Conservation (phyloP, 2,329 filamentous ascomycete genomes). For the Nemania diffusa region DNA sequence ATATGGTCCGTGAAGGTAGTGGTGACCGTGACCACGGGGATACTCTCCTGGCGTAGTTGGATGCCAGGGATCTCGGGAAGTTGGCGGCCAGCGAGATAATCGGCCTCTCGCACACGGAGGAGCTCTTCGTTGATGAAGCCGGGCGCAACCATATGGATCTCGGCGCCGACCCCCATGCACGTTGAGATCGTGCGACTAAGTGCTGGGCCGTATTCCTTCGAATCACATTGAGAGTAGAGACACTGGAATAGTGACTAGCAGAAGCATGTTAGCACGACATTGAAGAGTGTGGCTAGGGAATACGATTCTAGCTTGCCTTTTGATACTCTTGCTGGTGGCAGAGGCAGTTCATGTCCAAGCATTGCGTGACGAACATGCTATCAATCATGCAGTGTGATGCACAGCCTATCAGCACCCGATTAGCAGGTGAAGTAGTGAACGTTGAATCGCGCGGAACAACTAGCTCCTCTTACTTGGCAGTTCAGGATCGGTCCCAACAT, state of each 20-base stretch:
- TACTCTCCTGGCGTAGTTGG: slow-evolving; percentile 45
- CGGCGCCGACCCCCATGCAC: slow-evolving; percentile 46
- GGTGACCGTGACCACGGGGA: slow-evolving; percentile 38
- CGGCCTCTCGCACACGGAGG: slow-evolving; percentile 45
- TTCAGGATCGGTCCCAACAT: slow-evolving; percentile 35
- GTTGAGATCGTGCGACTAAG: slow-evolving; percentile 46
- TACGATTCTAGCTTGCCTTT: slow-evolving; percentile 34
- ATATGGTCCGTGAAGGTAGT: slow-evolving; percentile 39
- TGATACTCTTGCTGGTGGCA: slow-evolving; percentile 48
- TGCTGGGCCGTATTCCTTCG: slow-evolving; percentile 44
- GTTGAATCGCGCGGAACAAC: neutral
- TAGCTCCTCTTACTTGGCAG: slow-evolving; percentile 40
- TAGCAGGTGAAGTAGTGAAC: slow-evolving; percentile 20
- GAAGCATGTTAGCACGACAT: slow-evolving; percentile 2
- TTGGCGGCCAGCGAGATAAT: slow-evolving; percentile 47
- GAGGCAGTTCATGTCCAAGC: slow-evolving; percentile 46
- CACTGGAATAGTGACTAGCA: slow-evolving; percentile 47
- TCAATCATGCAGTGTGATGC: slow-evolving; percentile 48
- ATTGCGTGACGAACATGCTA: slow-evolving; percentile 49
- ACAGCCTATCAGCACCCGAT: slow-evolving; percentile 39
- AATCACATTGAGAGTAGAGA: slow-evolving; percentile 49
- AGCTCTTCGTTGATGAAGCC: slow-evolving; percentile 40
- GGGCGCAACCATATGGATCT: slow-evolving; percentile 47
- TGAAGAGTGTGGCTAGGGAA: neutral
- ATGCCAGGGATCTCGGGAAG: slow-evolving; percentile 45